phyloP scores from a whole-genome alignment of 2,329 filamentous ascomycete genomes.

The Cordyceps farinosa region DNA sequence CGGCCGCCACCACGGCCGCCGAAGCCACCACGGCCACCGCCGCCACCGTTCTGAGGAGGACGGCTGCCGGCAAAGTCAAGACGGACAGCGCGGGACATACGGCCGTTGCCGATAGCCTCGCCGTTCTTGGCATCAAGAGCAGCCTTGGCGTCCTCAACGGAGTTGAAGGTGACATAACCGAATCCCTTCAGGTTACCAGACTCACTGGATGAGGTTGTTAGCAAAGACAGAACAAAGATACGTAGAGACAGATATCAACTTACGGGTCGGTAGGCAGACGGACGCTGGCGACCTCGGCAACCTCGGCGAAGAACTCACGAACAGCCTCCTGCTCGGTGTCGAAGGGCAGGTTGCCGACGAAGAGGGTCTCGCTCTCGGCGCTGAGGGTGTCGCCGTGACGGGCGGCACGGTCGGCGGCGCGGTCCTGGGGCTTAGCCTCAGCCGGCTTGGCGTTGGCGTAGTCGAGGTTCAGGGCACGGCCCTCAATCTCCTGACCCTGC shows the following conservation, averaged over 20 bases:
- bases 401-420: conserved; percentile 61
- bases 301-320: conserved; percentile 68
- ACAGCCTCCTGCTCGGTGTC: conserved; percentile 74
- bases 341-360: conserved; percentile 88
- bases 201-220: conserved; percentile 49
- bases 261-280: conserved; percentile 82
- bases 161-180: conserved; percentile 81
- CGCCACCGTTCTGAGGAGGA: conserved; percentile 53
- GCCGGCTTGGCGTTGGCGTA: conserved; percentile 66
- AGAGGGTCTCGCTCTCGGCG: conserved; percentile 80
- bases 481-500: conserved; percentile 70
- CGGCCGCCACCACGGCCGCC: conserved; percentile 51
- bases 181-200: conserved; percentile 85
- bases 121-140: conserved; percentile 71
- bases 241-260: conserved; percentile 29
- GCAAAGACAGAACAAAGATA: neutral
- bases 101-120: conserved; percentile 56
- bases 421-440: conserved; percentile 48
- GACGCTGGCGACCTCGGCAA: conserved; percentile 70
- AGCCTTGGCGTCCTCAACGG: conserved; percentile 75
- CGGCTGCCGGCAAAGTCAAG: conserved; percentile 77
- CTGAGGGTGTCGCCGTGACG: conserved; percentile 76
- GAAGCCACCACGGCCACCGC: conserved; percentile 48
- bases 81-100: conserved; percentile 71
- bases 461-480: conserved; percentile 73